Evolutionary conservation across 164 flowering plant species (phyloP), one percentile per base, ranked within the genome.

Genomic region (Chimonanthus salicifolius): DNA sequence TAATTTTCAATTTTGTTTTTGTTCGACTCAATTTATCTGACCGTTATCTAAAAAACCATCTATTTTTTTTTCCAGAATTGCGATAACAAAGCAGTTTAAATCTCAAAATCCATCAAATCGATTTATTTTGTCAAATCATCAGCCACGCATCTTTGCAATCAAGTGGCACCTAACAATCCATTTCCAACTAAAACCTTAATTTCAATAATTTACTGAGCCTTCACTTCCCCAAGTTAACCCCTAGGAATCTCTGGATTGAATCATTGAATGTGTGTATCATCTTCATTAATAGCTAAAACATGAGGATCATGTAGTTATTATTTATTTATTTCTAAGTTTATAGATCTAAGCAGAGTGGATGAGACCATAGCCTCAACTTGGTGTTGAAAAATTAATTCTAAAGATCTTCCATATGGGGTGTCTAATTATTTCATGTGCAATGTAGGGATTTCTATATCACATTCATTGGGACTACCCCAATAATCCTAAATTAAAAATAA

Each of bases 371-470:
- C 68, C 49, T 65, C 73, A 74, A 72, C 69, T 74, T 72, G 76
- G 50, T 45, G 62, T 68, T 48, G 76, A 45, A 67, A 67, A 67
- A n/a, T 62, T 15, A 67, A 3, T 5, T 3, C 54, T 66, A 15
- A 11, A 18, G 70, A 67, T 69, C 6, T 68, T 49, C 71, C 85
- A 84, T 84, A 81, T 82, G 87, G 84, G 81, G 33, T 84, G 85
- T 82, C 77, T 72, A 74, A 76, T 72, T 76, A 51, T 69, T 80
- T 78, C 84, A 82, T 78, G 84, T 84, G 85, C 79, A 71, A 44
- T 83, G 81, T 80, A 74, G 82, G 80, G 76, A 77, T 60, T 80
- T 72, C 60, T 50, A 71, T 71, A 74, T 77, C 78, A 75, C 66
- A 43, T 62, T 68, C 49, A 70, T 75, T 68, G 76, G 78, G 68